Conservation (phyloP, 1,139 yeast genomes). For the Blastobotrys illinoisensis region DNA sequence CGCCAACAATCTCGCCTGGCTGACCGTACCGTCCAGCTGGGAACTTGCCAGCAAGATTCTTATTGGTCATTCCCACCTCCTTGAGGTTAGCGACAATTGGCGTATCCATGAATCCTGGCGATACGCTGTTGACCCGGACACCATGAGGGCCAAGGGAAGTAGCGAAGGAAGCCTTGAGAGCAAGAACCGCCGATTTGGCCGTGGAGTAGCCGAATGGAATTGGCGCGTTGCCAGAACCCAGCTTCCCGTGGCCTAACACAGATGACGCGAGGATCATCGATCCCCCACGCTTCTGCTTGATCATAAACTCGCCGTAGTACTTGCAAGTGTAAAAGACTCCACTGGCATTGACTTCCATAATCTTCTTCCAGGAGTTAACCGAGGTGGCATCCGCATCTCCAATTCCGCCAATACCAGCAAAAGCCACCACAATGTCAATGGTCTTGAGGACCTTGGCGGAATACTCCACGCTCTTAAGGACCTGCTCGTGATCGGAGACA, state of each 20-base stretch:
- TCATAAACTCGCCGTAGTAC: slow-evolving; percentile 8
- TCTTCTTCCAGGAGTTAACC: slow-evolving; percentile 4
- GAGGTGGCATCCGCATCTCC: background rate
- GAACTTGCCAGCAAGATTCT: slow-evolving; percentile 2
- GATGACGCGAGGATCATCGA: slow-evolving; percentile 10
- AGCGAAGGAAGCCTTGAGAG: slow-evolving; percentile 46
- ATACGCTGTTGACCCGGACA: slow-evolving; percentile 61
- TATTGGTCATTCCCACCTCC: slow-evolving; percentile 3
- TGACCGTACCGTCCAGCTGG: slow-evolving; percentile 37
- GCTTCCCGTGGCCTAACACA: slow-evolving; percentile 5
- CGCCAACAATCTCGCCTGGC: slow-evolving; percentile 73
- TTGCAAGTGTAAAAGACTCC: slow-evolving; percentile 16
- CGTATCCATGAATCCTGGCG: slow-evolving; percentile 74
- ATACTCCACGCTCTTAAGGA: slow-evolving; percentile 6
- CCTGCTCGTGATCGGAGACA: slow-evolving; percentile 7
- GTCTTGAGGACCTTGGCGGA: slow-evolving; percentile 4
- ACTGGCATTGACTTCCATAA: slow-evolving; percentile 11
- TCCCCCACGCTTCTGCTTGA: slow-evolving; percentile 10
- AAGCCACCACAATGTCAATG: slow-evolving; percentile 9
- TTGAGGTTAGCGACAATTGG: slow-evolving; percentile 25
- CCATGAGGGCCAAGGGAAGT: slow-evolving; percentile 41
- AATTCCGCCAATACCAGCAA: slow-evolving; percentile 10
- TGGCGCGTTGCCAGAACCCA: slow-evolving; percentile 1
- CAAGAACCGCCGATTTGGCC: slow-evolving; percentile 51
- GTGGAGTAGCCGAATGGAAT: slow-evolving; percentile 42